Conservation (phyloP, 2,329 filamentous ascomycete genomes). For the Aspergillus sojae region DNA sequence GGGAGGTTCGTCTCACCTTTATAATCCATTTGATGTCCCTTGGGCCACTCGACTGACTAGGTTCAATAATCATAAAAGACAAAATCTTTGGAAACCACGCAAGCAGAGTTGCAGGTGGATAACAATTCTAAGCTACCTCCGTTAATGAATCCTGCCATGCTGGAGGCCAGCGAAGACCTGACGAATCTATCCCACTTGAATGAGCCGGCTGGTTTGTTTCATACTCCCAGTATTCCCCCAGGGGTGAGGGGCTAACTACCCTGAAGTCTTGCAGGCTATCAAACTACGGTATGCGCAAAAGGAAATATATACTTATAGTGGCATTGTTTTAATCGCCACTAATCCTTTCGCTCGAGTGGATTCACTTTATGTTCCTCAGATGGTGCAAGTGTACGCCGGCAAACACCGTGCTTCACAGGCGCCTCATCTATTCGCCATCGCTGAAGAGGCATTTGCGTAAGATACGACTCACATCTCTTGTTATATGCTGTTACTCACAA, state of each 20-base stretch:
- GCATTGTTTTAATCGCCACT: constrained; percentile 96
- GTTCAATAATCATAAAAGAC: constrained; percentile 54
- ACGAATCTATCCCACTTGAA: constrained; percentile 98
- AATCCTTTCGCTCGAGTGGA: constrained; percentile 98
- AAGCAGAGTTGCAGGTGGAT: constrained; percentile 74
- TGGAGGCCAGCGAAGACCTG: constrained; percentile 97
- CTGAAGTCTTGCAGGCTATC: constrained; percentile 89
- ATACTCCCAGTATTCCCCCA: constrained; percentile 5
- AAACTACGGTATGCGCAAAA: constrained; percentile 96
- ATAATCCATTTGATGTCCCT: not conserved
- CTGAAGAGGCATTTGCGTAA: constrained; percentile 97
- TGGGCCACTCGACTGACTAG: constrained; percentile 10
- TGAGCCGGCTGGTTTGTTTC: constrained; percentile 84
- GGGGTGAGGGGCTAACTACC: constrained; percentile 23
- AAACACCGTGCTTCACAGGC: constrained; percentile 96
- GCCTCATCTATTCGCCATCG: constrained; percentile 97
- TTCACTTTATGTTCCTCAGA: constrained; percentile 96
- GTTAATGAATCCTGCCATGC: constrained; percentile 96
- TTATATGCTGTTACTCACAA: constrained; percentile 40
- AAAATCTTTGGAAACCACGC: constrained; percentile 76
- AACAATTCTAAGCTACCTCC: constrained; percentile 81
- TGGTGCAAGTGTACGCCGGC: constrained; percentile 99
- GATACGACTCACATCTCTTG: constrained; percentile 27
- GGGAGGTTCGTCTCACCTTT: constrained; percentile 66
- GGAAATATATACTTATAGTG: constrained; percentile 99